Conservation (phyloP, 768 basidiomycete species). For the Mycena belliarum region DNA sequence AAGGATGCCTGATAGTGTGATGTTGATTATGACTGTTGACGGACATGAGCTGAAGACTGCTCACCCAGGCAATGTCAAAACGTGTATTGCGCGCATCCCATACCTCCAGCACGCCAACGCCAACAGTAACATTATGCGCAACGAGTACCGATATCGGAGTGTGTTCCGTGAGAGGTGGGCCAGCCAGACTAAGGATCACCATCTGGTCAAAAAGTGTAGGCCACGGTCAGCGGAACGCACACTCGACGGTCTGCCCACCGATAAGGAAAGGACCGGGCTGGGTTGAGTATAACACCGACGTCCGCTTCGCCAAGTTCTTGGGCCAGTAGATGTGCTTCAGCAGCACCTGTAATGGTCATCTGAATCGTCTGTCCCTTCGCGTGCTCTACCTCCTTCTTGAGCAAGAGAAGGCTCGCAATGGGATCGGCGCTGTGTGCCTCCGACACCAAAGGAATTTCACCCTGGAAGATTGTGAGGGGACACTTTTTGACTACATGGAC, state of each 20-base stretch:
- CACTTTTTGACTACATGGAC: neutral
- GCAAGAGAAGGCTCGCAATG: conserved; percentile 71
- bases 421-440: conserved; percentile 77
- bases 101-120: conserved; percentile 60
- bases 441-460: conserved; percentile 72
- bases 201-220: neutral
- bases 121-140: conserved; percentile 70
- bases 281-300: conserved; percentile 49
- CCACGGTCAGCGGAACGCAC: neutral
- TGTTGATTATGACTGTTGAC: neutral
- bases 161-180: conserved; percentile 65
- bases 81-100: conserved; percentile 77
- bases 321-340: conserved; percentile 71
- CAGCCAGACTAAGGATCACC: conserved; percentile 52
- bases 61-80: conserved; percentile 82
- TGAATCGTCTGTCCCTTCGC: conserved; percentile 44
- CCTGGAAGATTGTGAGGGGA: conserved; percentile 37
- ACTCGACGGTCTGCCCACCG: conserved; percentile 48
- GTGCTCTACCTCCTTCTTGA: conserved; percentile 66
- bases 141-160: conserved; percentile 60
- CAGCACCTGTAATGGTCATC: conserved; percentile 64
- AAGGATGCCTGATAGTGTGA: conserved; percentile 34
- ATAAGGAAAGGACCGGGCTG: conserved; percentile 70
- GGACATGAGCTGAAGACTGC: conserved; percentile 33
- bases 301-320: conserved; percentile 56